These are phyloP conservation scores for Phytophthora pseudosyringae DNA, from an alignment of 352 stramenopile species.

Conservation along the genomic window DNA sequence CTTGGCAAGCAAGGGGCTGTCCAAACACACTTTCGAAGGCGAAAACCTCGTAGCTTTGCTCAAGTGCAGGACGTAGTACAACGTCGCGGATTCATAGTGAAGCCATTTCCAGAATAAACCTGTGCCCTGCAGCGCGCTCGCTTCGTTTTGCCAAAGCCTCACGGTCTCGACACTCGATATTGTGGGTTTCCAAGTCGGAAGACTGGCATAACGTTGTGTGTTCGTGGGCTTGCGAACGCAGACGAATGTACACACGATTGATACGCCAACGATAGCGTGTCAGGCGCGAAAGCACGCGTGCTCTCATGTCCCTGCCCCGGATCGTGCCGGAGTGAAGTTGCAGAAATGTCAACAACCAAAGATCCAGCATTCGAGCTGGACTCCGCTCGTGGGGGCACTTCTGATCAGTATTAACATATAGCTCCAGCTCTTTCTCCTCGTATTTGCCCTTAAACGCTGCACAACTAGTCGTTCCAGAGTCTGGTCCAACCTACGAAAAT, in stretches of 20 bases:
- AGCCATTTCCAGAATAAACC: no score
- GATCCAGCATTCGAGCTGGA: constrained; percentile 12
- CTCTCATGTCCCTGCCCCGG: not conserved
- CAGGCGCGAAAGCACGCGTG: constrained; percentile 4
- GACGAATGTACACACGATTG: not conserved
- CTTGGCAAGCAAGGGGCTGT: no score
- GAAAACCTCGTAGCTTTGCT: no score
- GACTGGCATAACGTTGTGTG: no score
- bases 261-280: constrained; percentile 12
- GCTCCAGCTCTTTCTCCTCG: constrained; percentile 5
- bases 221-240: no score
- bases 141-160: not conserved
- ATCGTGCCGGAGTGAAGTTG: constrained; percentile 16
- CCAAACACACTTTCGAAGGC: no score
- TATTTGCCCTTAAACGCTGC: not conserved
- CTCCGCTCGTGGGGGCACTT: not conserved
- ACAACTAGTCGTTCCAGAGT: not conserved
- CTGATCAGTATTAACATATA: not conserved
- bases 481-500: no score
- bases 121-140: not conserved
- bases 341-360: constrained; percentile 27
- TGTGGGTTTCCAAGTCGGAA: not conserved
- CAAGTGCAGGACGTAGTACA: no score
- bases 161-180: constrained; percentile 13
- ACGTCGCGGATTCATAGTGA: no score